Percentiles rank a stretch among this genome's conserved stretches.
phyloP scores from a whole-genome alignment of 2,329 filamentous ascomycete genomes.

The Colletotrichum phormii region DNA sequence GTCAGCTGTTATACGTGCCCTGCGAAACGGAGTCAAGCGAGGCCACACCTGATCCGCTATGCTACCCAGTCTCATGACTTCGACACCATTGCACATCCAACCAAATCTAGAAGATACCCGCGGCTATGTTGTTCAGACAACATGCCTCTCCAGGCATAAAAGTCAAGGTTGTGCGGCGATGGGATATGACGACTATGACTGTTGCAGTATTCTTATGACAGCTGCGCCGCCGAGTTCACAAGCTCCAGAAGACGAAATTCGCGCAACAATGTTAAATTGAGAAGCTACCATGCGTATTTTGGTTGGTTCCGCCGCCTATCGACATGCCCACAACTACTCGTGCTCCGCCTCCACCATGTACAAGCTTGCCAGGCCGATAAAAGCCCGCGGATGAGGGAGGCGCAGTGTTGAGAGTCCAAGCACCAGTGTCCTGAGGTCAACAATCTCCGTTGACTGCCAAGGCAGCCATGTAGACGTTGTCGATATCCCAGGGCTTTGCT shows the following conservation, averaged over 20 bases:
- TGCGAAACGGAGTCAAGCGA: background rate
- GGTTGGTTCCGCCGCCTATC: conserved; percentile 11
- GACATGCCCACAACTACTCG: conserved; percentile 20
- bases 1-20: conserved; percentile 2
- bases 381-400: conserved; percentile 20
- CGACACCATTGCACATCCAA: background rate
- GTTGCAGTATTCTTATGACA: background rate
- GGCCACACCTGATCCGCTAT: conserved; percentile 33
- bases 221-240: background rate
- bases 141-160: background rate
- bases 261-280: conserved; percentile 31
- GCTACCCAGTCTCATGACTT: conserved; percentile 25
- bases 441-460: background rate
- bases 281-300: conserved; percentile 33
- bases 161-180: background rate
- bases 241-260: background rate
- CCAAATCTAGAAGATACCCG: background rate
- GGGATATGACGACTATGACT: background rate
- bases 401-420: conserved; percentile 31
- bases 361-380: conserved; percentile 13
- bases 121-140: background rate
- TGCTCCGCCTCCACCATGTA: conserved; percentile 35
- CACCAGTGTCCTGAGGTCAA: background rate
- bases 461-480: background rate
- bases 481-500: conserved; percentile 3